Conservation (phyloP, 2,329 filamentous ascomycete species). For the Aureobasidium sp. region DNA sequence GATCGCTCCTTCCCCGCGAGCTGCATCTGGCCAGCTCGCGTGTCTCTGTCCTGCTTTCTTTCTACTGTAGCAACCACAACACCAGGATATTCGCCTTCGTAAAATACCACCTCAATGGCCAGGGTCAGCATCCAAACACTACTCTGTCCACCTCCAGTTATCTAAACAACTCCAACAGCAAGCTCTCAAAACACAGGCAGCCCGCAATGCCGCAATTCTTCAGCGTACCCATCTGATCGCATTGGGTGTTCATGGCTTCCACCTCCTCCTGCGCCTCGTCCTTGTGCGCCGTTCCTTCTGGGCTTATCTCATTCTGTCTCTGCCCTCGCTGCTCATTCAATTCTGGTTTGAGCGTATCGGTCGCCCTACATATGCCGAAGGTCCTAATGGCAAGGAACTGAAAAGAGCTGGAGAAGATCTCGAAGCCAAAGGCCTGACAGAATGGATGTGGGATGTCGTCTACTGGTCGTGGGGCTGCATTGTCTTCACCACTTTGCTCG, state of each 20-base stretch:
- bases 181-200: conserved; percentile 57
- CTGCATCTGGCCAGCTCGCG: conserved; percentile 1
- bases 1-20: background rate
- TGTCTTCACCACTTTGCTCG: conserved; percentile 64
- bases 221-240: conserved; percentile 76
- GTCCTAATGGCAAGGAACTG: conserved; percentile 53
- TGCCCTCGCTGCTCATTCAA: conserved; percentile 71
- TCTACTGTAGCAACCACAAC: background rate
- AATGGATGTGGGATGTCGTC: conserved; percentile 95
- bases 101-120: background rate
- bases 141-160: background rate
- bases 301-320: conserved; percentile 64
- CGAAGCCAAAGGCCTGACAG: conserved; percentile 77
- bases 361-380: conserved; percentile 63
- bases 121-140: background rate
- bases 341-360: conserved; percentile 79
- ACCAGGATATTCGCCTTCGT: background rate
- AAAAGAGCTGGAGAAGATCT: conserved; percentile 80
- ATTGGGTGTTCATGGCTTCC: conserved; percentile 62
- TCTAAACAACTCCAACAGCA: conserved; percentile 30
- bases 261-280: conserved; percentile 61
- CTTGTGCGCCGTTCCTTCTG: conserved; percentile 46
- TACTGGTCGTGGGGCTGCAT: conserved; percentile 88
- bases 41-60: background rate
- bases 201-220: conserved; percentile 68